Evolutionary conservation across 2,329 filamentous ascomycete genomes (phyloP).

Genomic region (Alternaria panax): DNA sequence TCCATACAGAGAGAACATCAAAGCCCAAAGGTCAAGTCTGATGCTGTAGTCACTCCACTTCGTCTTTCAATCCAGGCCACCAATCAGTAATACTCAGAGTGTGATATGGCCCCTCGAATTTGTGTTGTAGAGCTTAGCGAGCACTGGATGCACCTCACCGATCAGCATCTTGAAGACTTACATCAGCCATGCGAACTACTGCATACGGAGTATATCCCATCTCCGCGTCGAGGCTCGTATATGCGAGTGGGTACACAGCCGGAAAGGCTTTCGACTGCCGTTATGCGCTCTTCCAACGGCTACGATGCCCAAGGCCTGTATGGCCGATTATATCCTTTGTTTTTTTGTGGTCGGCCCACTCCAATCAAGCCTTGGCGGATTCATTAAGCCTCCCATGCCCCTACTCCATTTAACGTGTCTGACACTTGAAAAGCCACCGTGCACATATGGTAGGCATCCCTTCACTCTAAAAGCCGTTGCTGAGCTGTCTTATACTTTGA

Average conservation of each 20-base stretch:
- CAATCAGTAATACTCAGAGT: not conserved
- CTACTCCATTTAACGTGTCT: slow-evolving; percentile 5
- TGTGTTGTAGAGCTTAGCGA: not conserved
- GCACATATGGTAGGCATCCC: slow-evolving; percentile 32
- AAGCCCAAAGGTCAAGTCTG: not conserved
- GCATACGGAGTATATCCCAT: slow-evolving; percentile 1
- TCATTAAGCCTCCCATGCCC: slow-evolving; percentile 8
- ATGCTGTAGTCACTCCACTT: not conserved
- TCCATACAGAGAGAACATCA: not conserved
- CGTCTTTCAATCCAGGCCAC: not conserved
- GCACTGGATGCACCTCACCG: not conserved
- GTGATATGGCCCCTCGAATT: not conserved
- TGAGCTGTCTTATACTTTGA: not conserved
- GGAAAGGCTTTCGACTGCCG: slow-evolving; percentile 8
- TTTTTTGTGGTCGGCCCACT: slow-evolving; percentile 10
- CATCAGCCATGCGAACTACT: not conserved
- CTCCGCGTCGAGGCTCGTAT: slow-evolving; percentile 5
- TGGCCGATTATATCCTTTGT: slow-evolving; percentile 1
- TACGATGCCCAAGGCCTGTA: not conserved
- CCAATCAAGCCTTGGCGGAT: slow-evolving; percentile 3
- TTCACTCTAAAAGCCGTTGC: slow-evolving; percentile 10
- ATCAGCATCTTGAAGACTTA: not conserved
- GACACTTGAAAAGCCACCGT: slow-evolving; percentile 14
- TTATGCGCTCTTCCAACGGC: slow-evolving; percentile 2
- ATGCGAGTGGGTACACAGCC: slow-evolving; percentile 10